Evolutionary conservation across 139 green algal genomes (phyloP).

Genomic region (Deuterostichococcus epilithicus): DNA sequence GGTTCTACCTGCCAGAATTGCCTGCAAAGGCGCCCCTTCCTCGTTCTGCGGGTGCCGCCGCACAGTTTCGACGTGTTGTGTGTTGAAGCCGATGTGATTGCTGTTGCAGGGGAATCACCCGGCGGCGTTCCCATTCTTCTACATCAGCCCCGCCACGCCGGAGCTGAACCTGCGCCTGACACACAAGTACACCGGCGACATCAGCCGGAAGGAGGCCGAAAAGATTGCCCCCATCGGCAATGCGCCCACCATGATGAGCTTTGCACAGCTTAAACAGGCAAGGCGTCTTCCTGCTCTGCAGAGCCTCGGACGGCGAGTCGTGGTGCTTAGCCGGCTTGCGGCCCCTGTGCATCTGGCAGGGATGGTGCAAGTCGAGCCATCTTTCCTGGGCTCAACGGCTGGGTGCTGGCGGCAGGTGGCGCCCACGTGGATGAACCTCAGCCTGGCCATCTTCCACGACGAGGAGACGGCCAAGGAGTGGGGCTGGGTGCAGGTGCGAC

Average conservation of each 20-base stretch:
- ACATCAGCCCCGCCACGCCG: slow-evolving; percentile 80
- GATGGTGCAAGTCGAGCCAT: too few relatives aligned
- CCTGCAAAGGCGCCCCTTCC: too few relatives aligned
- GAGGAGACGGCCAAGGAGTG: slow-evolving; percentile 60
- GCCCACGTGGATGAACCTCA: slow-evolving; percentile 84
- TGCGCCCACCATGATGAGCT: slow-evolving; percentile 79
- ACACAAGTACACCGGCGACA: slow-evolving; percentile 45
- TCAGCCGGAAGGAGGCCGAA: slow-evolving; percentile 55
- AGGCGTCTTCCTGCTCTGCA: background rate
- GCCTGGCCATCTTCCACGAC: slow-evolving; percentile 88
- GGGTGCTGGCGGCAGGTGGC: too few relatives aligned
- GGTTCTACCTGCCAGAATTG: too few relatives aligned
- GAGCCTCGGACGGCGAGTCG: background rate
- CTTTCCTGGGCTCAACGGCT: too few relatives aligned
- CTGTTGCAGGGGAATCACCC: slow-evolving; percentile 1
- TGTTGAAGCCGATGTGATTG: too few relatives aligned
- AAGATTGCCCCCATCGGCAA: slow-evolving; percentile 83
- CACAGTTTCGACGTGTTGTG: too few relatives aligned
- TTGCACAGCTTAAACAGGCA: slow-evolving; percentile 60
- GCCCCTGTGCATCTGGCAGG: too few relatives aligned
- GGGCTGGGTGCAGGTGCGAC: slow-evolving; percentile 65
- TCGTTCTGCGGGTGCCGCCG: too few relatives aligned
- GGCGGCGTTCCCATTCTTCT: slow-evolving; percentile 97
- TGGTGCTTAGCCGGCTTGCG: too few relatives aligned
- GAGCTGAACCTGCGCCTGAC: slow-evolving; percentile 42